These are phyloP conservation scores for Punica granatum DNA, from an alignment of 345 rosid species.

Conservation along the genomic window DNA sequence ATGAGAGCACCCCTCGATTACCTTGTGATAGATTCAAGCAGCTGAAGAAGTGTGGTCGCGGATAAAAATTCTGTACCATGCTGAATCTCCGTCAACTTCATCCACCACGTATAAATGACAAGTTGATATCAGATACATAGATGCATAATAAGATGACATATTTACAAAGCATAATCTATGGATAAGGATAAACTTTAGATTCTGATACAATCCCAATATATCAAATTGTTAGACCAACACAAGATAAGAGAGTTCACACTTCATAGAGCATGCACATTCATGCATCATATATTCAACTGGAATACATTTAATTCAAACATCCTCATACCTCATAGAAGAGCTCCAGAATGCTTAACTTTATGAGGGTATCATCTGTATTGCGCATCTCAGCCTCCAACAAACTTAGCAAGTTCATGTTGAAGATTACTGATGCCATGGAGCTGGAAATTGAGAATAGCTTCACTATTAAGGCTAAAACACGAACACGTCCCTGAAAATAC, in stretches of 20 bases:
- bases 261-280: background rate
- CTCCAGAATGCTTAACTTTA: constrained; percentile 63
- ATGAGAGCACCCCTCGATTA: constrained; percentile 18
- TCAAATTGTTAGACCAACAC: background rate
- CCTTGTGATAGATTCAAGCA: constrained; percentile 69
- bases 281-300: background rate
- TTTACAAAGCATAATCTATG: background rate
- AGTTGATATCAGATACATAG: constrained; percentile 4
- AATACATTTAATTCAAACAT: background rate
- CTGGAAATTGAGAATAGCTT: constrained; percentile 76
- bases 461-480: constrained; percentile 75
- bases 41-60: constrained; percentile 53
- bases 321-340: constrained; percentile 72
- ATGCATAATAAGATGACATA: background rate
- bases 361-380: constrained; percentile 56
- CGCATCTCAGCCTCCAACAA: constrained; percentile 69
- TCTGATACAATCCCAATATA: background rate
- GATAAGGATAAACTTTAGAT: background rate
- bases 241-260: background rate
- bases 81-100: constrained; percentile 64
- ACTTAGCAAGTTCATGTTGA: constrained; percentile 55
- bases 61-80: constrained; percentile 75
- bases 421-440: constrained; percentile 53
- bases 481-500: constrained; percentile 67
- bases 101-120: constrained; percentile 2